These are phyloP conservation scores for Hyaloscypha variabilis DNA, from an alignment of 495 filamentous ascomycete species.

Conservation along the genomic window DNA sequence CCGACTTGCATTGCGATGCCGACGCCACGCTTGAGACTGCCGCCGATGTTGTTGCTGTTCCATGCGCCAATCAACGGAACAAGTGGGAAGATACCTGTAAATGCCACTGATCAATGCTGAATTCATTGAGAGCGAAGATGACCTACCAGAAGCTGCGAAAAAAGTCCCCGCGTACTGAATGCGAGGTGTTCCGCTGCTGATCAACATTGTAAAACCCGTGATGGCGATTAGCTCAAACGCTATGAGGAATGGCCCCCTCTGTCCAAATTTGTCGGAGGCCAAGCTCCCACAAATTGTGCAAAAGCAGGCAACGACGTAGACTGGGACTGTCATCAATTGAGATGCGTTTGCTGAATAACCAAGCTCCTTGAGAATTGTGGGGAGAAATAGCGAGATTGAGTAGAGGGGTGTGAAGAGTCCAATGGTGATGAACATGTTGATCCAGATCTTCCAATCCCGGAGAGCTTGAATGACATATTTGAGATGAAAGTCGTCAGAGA, in stretches of 20 bases:
- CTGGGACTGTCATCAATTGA: slow-evolving; percentile 69
- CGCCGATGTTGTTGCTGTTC: slow-evolving; percentile 82
- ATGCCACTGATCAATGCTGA: slow-evolving; percentile 27
- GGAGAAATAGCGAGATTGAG: slow-evolving; percentile 68
- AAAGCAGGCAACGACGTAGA: slow-evolving; percentile 62
- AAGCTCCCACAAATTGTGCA: slow-evolving; percentile 54
- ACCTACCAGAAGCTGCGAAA: slow-evolving; percentile 69
- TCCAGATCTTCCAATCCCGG: slow-evolving; percentile 67
- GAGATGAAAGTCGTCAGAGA: slow-evolving; percentile 71
- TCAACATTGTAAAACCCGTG: slow-evolving; percentile 67
- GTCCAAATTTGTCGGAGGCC: slow-evolving; percentile 52
- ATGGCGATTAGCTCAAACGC: slow-evolving; percentile 48
- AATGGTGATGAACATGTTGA: slow-evolving; percentile 48
- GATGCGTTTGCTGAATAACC: slow-evolving; percentile 64
- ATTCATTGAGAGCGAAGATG: slow-evolving; percentile 53
- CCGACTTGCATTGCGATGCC: slow-evolving; percentile 82
- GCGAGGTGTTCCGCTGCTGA: slow-evolving; percentile 54
- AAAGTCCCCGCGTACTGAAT: slow-evolving; percentile 76
- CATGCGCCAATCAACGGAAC: slow-evolving; percentile 75
- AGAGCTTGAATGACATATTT: slow-evolving; percentile 67
- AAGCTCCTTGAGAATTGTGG: slow-evolving; percentile 66
- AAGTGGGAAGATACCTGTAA: slow-evolving; percentile 73
- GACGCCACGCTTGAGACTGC: slow-evolving; percentile 74
- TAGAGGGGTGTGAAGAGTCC: slow-evolving; percentile 61
- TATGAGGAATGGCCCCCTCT: slow-evolving; percentile 59